Evolutionary conservation across 73 alveolate genomes (phyloP), one percentile per base, ranked within the genome.

Genomic region (Urostyla sp.): DNA sequence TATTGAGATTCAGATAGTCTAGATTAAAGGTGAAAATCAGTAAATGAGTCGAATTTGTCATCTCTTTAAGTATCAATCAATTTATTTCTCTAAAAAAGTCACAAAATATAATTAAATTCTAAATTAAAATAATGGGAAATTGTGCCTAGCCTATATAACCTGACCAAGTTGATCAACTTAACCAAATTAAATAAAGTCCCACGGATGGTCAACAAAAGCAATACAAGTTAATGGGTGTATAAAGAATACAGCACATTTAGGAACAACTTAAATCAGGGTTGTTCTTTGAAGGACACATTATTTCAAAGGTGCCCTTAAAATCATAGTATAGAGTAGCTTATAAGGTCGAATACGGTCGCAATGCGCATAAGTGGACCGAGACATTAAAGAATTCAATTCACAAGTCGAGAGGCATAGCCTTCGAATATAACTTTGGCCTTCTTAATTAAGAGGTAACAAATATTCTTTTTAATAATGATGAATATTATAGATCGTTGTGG

Each of bases 101-200:
- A n/a, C n/a, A n/a, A n/a, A n/a, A n/a, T n/a, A n/a, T n/a, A n/a
- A n/a, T n/a, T n/a, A n/a, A n/a, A n/a, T n/a, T n/a, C n/a, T n/a
- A n/a, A n/a, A n/a, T n/a, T n/a, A n/a, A n/a, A n/a, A n/a, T 50
- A 59, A 59, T 59, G 76, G 76, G 76, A 59, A 59, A 59, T 34
- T 59, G 76, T 59, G 76, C 76, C 13, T 59, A 59, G 55, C 76
- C 76, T 6, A 4, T 55, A n/a, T 34, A 59, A 34, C 13, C 16
- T 20, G 15, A 59, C 10, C 57, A 59, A 15, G 76, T 35, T 8
- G 56, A 55, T 7, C 56, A 35, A 24, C 32, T n/a, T 15, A 13
- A 59, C 16, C 15, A 35, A 31, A 15, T 5, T 5, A 6, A 59
- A 11, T 36, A 59, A 59, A 32, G 15, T 34, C 3, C 37, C 6